Base-by-base conservation (phyloP, 345 rosid species). In the Ceriops zippeliana region DNA sequence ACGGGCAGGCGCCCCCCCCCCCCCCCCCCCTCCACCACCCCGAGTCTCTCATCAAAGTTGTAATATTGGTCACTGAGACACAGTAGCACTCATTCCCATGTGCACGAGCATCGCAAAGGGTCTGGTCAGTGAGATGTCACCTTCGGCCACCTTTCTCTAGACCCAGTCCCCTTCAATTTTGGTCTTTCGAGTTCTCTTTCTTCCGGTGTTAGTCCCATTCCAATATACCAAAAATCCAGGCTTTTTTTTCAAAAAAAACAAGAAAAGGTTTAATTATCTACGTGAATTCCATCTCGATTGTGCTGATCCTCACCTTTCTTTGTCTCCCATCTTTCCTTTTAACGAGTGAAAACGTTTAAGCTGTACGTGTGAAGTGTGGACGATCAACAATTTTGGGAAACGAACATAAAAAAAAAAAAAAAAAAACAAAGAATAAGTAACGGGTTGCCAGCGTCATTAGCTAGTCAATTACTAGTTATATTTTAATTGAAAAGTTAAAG, bases 21-120 rank as follows among this genome's bases (percentile, higher is more conserved):
- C 7, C 7, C n/a, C n/a, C n/a, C n/a, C n/a, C n/a, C n/a, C n/a
- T n/a, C n/a, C n/a, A n/a, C n/a, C 10, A 9, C 7, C 37, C 37
- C 37, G 7, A 34, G 10, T 34, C 37, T 34, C 37, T 34, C 37
- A 1, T 34, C 37, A 34, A 34, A 34, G 37, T 34, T 7, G 37
- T 34, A 34, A 7, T 6, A 1, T 34, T 34, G 37, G 9, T 7
- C 37, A 7, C 8, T 34, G 37, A 34, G 37, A 34, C 37, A 7
- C 9, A 7, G 9, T 2, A 9, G 69, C 82, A 73, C 86, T 61
- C 65, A 78, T 83, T 77, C 84, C 84, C 78, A 78, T 78, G 84
- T 63, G 58, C 58, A 2, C 5, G 2, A 21, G 49, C 77, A 70
- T 57, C 38, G 53, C 62, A 35, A 62, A 69, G 57, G 69, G 31